These are phyloP conservation scores for Kondoa subrosea DNA, from an alignment of 768 basidiomycete species.

Conservation along the genomic window DNA sequence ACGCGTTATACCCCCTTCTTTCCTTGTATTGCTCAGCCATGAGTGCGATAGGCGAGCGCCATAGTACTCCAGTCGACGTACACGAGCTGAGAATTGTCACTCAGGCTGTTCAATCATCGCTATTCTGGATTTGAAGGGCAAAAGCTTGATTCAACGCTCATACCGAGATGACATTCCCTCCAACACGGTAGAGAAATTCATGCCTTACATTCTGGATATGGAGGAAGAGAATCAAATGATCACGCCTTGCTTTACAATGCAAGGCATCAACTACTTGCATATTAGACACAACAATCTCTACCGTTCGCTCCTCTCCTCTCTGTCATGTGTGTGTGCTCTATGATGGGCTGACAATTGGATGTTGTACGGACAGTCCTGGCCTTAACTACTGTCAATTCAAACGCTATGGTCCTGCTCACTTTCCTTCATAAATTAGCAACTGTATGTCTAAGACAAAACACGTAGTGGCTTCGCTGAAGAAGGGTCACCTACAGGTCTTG, in stretches of 20 bases:
- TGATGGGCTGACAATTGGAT: no score
- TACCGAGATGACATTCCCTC: slow-evolving; percentile 75
- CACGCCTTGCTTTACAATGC: slow-evolving; percentile 85
- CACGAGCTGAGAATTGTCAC: not conserved
- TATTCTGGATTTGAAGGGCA: slow-evolving; percentile 95
- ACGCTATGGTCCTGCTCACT: slow-evolving; percentile 87
- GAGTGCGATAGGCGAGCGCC: not conserved
- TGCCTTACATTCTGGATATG: slow-evolving; percentile 80
- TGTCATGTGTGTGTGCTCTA: slow-evolving; percentile 7
- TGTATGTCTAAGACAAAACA: slow-evolving; percentile 25
- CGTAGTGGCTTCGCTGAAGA: not conserved
- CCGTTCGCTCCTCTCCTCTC: slow-evolving; percentile 47
- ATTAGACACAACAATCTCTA: slow-evolving; percentile 96
- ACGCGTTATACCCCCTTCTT: not conserved
- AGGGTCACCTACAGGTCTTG: slow-evolving; percentile 45
- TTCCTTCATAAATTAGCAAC: slow-evolving; percentile 78
- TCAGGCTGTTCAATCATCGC: slow-evolving; percentile 47
- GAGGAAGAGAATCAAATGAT: slow-evolving; percentile 95
- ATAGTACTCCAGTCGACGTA: not conserved
- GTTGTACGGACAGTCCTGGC: slow-evolving; percentile 54
- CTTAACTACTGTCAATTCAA: slow-evolving; percentile 83
- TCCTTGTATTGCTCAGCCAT: not conserved
- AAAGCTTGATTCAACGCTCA: slow-evolving; percentile 31
- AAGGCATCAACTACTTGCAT: slow-evolving; percentile 96
- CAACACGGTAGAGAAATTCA: slow-evolving; percentile 77